Conservation (phyloP, 2,329 filamentous ascomycete genomes). For the Aspergillus chevalieri region DNA sequence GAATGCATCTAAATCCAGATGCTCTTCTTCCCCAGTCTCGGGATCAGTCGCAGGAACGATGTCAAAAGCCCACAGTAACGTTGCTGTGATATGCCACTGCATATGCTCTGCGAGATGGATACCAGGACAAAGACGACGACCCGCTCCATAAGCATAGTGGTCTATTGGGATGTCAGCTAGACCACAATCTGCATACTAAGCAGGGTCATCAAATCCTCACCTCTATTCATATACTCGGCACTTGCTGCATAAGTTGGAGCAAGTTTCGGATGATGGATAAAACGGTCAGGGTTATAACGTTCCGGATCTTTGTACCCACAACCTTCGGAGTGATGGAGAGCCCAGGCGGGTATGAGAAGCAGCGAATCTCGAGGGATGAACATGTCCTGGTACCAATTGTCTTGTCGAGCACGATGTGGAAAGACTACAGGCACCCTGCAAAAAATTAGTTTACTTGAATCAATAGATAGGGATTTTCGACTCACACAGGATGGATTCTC, state of each 20-base stretch:
- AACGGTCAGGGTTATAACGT: slow-evolving; percentile 1
- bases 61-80: slow-evolving; percentile 17
- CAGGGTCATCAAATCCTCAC: slow-evolving; percentile 1
- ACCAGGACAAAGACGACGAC: slow-evolving; percentile 25
- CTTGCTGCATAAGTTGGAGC: slow-evolving; percentile 2
- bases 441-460: slow-evolving; percentile 2
- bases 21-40: not conserved
- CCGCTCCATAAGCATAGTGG: slow-evolving; percentile 19
- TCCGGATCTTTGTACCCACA: not conserved
- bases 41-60: slow-evolving; percentile 2
- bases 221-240: slow-evolving; percentile 1
- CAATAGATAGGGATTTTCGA: slow-evolving; percentile 1
- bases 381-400: slow-evolving; percentile 18
- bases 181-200: not conserved
- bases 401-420: slow-evolving; percentile 7
- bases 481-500: slow-evolving; percentile 26
- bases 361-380: slow-evolving; percentile 19
- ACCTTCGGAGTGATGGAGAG: slow-evolving; percentile 12
- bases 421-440: slow-evolving; percentile 6
- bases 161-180: slow-evolving; percentile 4
- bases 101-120: slow-evolving; percentile 22
- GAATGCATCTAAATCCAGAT: slow-evolving; percentile 2
- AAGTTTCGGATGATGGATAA: not conserved
- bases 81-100: slow-evolving; percentile 16
- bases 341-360: slow-evolving; percentile 21